Conservation (phyloP, 257 asterid genomes). For the Fraxinus anomala region DNA sequence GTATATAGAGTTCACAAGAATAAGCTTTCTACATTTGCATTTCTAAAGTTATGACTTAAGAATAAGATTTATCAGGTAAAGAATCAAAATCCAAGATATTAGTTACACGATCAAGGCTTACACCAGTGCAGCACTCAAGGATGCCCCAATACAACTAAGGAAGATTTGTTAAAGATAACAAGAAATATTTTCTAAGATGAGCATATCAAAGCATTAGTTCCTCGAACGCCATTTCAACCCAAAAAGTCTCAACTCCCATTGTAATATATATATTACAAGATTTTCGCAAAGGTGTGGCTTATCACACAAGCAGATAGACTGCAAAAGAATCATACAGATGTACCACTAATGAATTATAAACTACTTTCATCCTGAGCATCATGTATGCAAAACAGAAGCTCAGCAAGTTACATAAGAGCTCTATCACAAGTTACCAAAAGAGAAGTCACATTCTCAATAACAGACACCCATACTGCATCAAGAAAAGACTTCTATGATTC, state of each 20-base stretch:
- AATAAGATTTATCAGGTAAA: slow-evolving; percentile 12
- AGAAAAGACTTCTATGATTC: background rate
- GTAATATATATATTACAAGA: slow-evolving; percentile 11
- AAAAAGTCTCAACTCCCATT: background rate
- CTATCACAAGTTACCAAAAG: slow-evolving; percentile 26
- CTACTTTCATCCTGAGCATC: slow-evolving; percentile 54
- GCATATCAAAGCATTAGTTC: slow-evolving; percentile 20
- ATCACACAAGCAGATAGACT: slow-evolving; percentile 63
- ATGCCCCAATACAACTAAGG: slow-evolving; percentile 22
- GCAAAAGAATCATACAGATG: slow-evolving; percentile 58
- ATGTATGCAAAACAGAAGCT: slow-evolving; percentile 39
- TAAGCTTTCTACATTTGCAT: slow-evolving; percentile 22
- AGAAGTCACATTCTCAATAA: slow-evolving; percentile 28
- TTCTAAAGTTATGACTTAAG: background rate
- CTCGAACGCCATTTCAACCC: slow-evolving; percentile 7
- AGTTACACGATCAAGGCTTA: slow-evolving; percentile 21
- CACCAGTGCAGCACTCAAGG: slow-evolving; percentile 6
- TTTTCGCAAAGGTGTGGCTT: slow-evolving; percentile 30
- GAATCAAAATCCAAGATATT: slow-evolving; percentile 13
- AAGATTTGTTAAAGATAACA: slow-evolving; percentile 6
- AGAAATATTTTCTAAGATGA: slow-evolving; percentile 12
- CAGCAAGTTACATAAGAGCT: slow-evolving; percentile 33
- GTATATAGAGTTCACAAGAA: slow-evolving; percentile 1
- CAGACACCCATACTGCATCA: slow-evolving; percentile 7
- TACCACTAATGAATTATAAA: slow-evolving; percentile 57